Evolutionary conservation across 768 basidiomycete species (phyloP).

Genomic region (Artomyces pyxidatus): DNA sequence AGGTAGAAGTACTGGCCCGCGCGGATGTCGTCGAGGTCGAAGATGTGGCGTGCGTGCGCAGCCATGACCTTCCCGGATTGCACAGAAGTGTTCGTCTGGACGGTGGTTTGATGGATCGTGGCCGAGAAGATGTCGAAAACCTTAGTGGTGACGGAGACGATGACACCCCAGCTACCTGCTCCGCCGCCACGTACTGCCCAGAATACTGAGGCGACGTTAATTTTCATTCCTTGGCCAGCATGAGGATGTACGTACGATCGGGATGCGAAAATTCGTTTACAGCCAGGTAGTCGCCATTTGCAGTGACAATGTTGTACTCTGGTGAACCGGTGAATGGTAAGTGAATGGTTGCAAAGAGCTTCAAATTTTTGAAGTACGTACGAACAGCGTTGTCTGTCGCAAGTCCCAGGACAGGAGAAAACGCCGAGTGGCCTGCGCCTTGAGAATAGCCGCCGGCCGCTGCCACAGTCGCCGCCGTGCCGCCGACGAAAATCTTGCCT

Average conservation of each 20-base stretch:
- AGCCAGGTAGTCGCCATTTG: conserved; percentile 5
- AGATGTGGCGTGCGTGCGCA: conserved; percentile 30
- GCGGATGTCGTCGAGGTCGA: conserved; percentile 25
- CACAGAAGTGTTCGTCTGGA: conserved; percentile 14
- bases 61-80: conserved; percentile 20
- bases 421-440: conserved; percentile 20
- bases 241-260: background rate
- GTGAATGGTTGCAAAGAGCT: background rate
- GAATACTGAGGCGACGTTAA: background rate
- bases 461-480: conserved; percentile 17
- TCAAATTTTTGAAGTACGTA: background rate
- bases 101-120: conserved; percentile 15
- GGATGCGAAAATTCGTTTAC: conserved; percentile 6
- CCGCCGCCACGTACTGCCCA: conserved; percentile 9
- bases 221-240: background rate
- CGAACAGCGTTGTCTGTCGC: conserved; percentile 20
- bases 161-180: conserved; percentile 30
- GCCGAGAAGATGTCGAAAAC: conserved; percentile 28
- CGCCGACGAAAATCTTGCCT: conserved; percentile 18
- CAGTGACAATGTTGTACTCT: conserved; percentile 2
- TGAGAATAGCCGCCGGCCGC: conserved; percentile 19
- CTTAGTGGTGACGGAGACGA: conserved; percentile 28
- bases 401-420: conserved; percentile 17
- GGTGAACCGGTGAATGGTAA: background rate
- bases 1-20: conserved; percentile 8